These are phyloP conservation scores for Ceratocystis diversiconidia DNA, from an alignment of 2,329 filamentous ascomycete genomes.

Conservation along the genomic window DNA sequence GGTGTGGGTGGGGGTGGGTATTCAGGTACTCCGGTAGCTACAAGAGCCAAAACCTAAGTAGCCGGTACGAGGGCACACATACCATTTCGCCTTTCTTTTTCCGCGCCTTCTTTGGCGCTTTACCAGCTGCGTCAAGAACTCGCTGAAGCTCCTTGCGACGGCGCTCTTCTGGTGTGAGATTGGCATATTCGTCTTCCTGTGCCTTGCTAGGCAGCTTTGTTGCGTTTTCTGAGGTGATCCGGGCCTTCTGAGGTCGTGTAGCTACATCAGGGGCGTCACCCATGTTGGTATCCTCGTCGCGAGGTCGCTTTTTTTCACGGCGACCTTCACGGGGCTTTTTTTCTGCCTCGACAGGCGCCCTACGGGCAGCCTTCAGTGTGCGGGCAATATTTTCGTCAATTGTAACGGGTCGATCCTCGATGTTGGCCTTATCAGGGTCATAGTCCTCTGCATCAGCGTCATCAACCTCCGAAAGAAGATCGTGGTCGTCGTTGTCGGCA, in stretches of 20 bases:
- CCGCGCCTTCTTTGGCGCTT: constrained; percentile 56
- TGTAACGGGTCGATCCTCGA: constrained; percentile 49
- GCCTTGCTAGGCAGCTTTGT: constrained; percentile 31
- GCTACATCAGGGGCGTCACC: constrained; percentile 31
- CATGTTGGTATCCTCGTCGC: constrained; percentile 35
- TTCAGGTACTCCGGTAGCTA: neutral
- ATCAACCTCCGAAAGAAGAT: constrained; percentile 52
- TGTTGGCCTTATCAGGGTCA: constrained; percentile 48
- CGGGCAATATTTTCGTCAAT: constrained; percentile 53
- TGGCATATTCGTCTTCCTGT: constrained; percentile 56
- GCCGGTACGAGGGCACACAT: neutral
- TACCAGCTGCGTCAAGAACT: constrained; percentile 77
- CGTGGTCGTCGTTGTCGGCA: constrained; percentile 36
- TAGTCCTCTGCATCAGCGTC: constrained; percentile 58
- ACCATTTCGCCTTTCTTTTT: constrained; percentile 45
- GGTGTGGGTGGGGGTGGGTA: no score
- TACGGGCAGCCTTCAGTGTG: constrained; percentile 49
- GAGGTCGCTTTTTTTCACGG: constrained; percentile 48
- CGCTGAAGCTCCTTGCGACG: constrained; percentile 71
- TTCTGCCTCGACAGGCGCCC: constrained; percentile 47
- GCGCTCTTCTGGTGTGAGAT: constrained; percentile 70
- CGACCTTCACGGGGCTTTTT: constrained; percentile 67
- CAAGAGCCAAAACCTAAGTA: neutral
- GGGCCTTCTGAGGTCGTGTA: constrained; percentile 33
- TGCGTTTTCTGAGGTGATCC: constrained; percentile 31